Evolutionary conservation across 2,329 filamentous ascomycete species (phyloP), one percentile per base, ranked within the genome.

Genomic region (Hymenoscyphus salicellus): DNA sequence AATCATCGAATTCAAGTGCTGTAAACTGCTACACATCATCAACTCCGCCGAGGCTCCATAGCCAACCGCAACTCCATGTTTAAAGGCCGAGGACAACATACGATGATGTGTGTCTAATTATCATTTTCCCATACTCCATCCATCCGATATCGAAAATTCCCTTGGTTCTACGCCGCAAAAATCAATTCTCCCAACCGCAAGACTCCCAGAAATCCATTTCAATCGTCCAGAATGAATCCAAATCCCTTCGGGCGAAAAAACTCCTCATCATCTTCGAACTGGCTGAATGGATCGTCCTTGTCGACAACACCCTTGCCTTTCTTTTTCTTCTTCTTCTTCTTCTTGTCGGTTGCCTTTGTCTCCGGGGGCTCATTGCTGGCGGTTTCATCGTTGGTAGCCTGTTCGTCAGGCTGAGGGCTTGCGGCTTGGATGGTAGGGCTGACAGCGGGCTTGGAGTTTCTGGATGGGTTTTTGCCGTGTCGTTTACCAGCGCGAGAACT

Each of bases 281-380:
- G 36, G 55, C 30, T 52, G 20, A 58, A 33, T 58, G 55, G 55
- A 20, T 58, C 55, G 23, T 32, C 55, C 17, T 33, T 52, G 46
- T 14, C 8, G 5, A 52, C 26, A 56, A 17, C 55, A 56, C 30
- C 55, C 16, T 23, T 56, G 11, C 55, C 55, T 16, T 56, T 33
- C 55, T 30, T 55, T 14, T 16, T 33, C 55, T 32, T 55, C 23
- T 28, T 55, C 26, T n/a, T 55, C 23, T 28, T 32, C 11, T 55
- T 55, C 26, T 28, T 56, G 10, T 23, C 46, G 16, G 20, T 52
- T 14, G 46, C 3, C 46, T 52, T 52, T 20, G 10, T 52, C 46
- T 52, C 20, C 23, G 20, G 46, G 46, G 46, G 5, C 46, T 52
- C 23, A 10, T 52, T 7, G 1, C 23, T 23, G 10, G 20, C 20